Evolutionary conservation across 805 yeast genomes (phyloP), one percentile per base, ranked within the genome.

Genomic region (Maudiozyma turicensis): DNA sequence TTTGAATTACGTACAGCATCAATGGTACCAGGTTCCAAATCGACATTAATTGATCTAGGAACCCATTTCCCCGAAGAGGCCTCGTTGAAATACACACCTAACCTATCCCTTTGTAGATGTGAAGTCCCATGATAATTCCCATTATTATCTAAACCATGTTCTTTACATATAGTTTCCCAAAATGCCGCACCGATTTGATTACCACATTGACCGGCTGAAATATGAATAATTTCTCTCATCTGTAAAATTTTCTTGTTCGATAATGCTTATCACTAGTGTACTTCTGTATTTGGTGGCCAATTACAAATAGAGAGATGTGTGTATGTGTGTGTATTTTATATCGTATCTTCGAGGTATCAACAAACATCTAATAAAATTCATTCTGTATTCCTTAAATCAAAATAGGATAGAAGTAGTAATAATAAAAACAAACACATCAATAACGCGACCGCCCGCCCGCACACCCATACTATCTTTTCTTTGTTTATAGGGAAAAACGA

Each of bases 171-270:
- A 43, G 91, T 86, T 72, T 86, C 90, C 95, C 95, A 86, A 65
- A 86, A 86, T 52, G 95, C 95, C 56, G 95, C 90, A 73, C 95
- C 95, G 59, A 90, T 88, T 74, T 90, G 98, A 80, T 90, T 90
- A 81, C 97, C 96, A 81, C 97, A 89, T 76, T 90, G 98, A 71
- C 98, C 98, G 50, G 96, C 84, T 51, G 97, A 90, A 70, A 90
- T 79, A 72, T 90, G 97, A 70, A 90, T 87, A 43, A 57, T 93
- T 83, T 69, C 59, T 54, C 64, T 57, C 64, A 59, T 59, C 8
- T n/a, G 37, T 43, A 20, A 20, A 20, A 8, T 30, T 28, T 39
- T 38, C 15, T 7, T 38, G 9, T 14, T 35, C 13, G 7, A 35
- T 5, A n/a, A n/a, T 11, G n/a, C 11, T 33, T 35, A 9, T 35